These are phyloP conservation scores for Candida cerambycidarum DNA, from an alignment of 805 yeast genomes.

Conservation along the genomic window DNA sequence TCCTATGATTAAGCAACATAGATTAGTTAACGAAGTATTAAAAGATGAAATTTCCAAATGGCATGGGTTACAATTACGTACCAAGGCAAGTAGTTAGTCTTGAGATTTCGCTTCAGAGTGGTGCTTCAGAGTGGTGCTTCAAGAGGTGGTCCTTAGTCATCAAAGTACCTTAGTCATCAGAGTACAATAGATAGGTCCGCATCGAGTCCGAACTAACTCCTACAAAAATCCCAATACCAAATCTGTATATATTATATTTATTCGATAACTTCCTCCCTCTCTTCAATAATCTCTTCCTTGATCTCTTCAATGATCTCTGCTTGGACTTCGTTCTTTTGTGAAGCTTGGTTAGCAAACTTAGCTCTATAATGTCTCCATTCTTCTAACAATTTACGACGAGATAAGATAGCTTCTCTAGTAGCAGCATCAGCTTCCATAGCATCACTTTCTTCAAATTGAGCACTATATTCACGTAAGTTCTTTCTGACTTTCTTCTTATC, in stretches of 20 bases:
- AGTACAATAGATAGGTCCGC: too few species aligned
- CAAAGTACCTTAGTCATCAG: too few species aligned
- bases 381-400: conserved; percentile 75
- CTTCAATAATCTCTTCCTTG: conserved; percentile 71
- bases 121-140: too few species aligned
- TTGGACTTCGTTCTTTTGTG: conserved; percentile 47
- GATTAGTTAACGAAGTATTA: conserved; percentile 77
- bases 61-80: conserved; percentile 91
- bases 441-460: conserved; percentile 91
- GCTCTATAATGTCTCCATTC: conserved; percentile 86
- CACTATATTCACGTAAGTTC: conserved; percentile 84
- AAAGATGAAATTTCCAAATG: conserved; percentile 85
- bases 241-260: conserved; percentile 16
- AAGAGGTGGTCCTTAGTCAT: too few species aligned
- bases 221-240: too few species aligned
- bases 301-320: conserved; percentile 68
- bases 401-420: conserved; percentile 81
- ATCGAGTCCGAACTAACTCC: too few species aligned
- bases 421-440: conserved; percentile 95
- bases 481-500: conserved; percentile 88
- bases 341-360: conserved; percentile 28
- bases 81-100: conserved; percentile 39
- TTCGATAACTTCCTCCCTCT: conserved; percentile 68
- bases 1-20: conserved; percentile 86
- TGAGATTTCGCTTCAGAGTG: not conserved